Base-by-base conservation (phyloP, 208 protist species). In the Leishmania aethiopica region DNA sequence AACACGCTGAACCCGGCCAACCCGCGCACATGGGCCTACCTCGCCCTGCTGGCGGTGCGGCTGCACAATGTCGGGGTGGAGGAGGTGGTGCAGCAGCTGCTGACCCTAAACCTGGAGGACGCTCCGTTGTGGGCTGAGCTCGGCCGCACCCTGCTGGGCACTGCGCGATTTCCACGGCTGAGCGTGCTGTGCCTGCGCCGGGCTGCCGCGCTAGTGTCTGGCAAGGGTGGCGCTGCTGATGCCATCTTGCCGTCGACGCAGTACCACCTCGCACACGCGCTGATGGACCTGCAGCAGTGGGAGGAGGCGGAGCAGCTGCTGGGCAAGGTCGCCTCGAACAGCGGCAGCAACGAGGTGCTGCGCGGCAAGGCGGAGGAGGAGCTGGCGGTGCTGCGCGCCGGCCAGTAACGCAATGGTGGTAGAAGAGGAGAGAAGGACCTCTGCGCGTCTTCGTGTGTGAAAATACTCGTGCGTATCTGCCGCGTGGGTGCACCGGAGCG, bases 1-100 rank as follows among this genome's bases (percentile, higher is more conserved):
- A 98, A 97, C 87, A 90, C 90, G 57, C 84, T 93, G 28, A 95
- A 98, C 83, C 92, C 94, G 32, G 81, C 84, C 55, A 98, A 98
- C 88, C 88, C 95, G 1, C 89, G 93, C 17, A 95, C 94, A 49
- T 98, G 96, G 95, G 95, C 89, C 32, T 96, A 95, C 79, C 86
- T 98, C 32, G 81, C 93, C 0, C 80, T 98, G 75, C 77, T 96
- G 37, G 66, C 59, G 66, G 85, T 71, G 77, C 75, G 84, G 47
- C 80, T 81, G 77, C 84, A 84, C 70, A 82, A 88, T 71, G 88
- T 80, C 28, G 93, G 95, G 57, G 84, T 93, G 79, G 90, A 94
- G 59, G 82, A 93, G 60, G 77, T 91, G 66, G 42, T 98, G 42
- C 86, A 94, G 79, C 90, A 95, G 73, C 82, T 91, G 37, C 59